Conservation (phyloP, 257 asterid species). For the Primulina huaijiensis region DNA sequence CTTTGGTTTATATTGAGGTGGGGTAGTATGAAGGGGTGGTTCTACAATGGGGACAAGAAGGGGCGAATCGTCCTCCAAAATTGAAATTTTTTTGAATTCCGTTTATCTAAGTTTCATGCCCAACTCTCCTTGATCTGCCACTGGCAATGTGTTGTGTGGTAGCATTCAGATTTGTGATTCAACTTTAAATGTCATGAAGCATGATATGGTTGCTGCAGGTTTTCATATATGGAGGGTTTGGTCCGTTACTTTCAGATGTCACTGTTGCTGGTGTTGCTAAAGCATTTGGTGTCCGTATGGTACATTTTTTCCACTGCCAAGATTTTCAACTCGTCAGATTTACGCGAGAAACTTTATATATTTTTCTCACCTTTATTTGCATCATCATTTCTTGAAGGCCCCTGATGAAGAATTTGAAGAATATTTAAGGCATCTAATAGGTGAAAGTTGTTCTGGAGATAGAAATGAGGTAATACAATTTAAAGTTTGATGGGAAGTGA, state of each 20-base stretch:
- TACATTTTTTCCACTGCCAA: constrained; percentile 23
- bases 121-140: neutral
- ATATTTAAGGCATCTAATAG: constrained; percentile 71
- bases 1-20: neutral
- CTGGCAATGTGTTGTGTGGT: constrained; percentile 1
- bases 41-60: neutral
- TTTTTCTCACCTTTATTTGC: constrained; percentile 8
- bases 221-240: constrained; percentile 84
- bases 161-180: constrained; percentile 10
- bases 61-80: neutral
- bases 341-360: neutral
- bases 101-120: neutral
- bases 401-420: constrained; percentile 99
- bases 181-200: constrained; percentile 3
- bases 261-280: constrained; percentile 91
- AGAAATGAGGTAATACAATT: constrained; percentile 62
- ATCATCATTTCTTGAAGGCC: constrained; percentile 48
- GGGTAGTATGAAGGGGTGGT: neutral
- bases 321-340: neutral
- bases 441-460: constrained; percentile 84
- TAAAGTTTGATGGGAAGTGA: constrained; percentile 7
- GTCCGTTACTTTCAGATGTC: constrained; percentile 87
- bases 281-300: constrained; percentile 94
- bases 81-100: too few species aligned
- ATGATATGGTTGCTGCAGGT: constrained; percentile 41